Evolutionary conservation across 2,329 filamentous ascomycete species (phyloP).

Genomic region (Cladophialophora yegresii): DNA sequence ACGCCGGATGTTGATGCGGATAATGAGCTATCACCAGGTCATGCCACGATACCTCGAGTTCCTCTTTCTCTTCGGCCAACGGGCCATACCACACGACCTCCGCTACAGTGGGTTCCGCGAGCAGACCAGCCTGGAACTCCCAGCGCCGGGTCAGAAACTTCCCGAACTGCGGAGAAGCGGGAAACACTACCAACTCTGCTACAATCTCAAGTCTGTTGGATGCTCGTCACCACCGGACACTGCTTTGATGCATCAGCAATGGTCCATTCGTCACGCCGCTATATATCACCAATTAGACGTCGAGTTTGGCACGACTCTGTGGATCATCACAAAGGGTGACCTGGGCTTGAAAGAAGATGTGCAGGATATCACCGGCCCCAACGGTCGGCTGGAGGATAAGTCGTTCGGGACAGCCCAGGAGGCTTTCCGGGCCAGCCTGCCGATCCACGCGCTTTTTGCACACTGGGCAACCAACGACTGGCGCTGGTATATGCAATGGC

Average conservation of each 20-base stretch:
- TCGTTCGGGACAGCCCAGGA: conserved; percentile 40
- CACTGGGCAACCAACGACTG: conserved; percentile 49
- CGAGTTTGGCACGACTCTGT: conserved; percentile 42
- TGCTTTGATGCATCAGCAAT: conserved; percentile 33
- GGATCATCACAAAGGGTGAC: conserved; percentile 47
- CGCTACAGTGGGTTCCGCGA: conserved; percentile 45
- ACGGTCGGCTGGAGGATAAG: conserved; percentile 42
- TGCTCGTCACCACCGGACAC: conserved; percentile 13
- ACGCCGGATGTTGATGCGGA: conserved; percentile 35
- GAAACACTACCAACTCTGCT: conserved; percentile 43
- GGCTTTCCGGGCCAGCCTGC: conserved; percentile 44
- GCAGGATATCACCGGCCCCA: conserved; percentile 40
- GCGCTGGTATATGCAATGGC: conserved; percentile 41
- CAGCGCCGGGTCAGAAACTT: conserved; percentile 44
- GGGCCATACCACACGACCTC: conserved; percentile 39
- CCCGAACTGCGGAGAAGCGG: conserved; percentile 44
- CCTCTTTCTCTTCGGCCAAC: conserved; percentile 43
- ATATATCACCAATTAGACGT: conserved; percentile 49
- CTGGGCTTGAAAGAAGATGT: conserved; percentile 38
- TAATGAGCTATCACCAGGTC: conserved; percentile 44
- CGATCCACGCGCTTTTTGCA: conserved; percentile 44
- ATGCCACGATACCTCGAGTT: conserved; percentile 48
- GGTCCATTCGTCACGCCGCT: conserved; percentile 35
- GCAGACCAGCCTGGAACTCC: conserved; percentile 39
- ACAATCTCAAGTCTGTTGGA: conserved; percentile 43